These are phyloP conservation scores for Suillus decipiens DNA, from an alignment of 768 basidiomycete species.

Conservation along the genomic window DNA sequence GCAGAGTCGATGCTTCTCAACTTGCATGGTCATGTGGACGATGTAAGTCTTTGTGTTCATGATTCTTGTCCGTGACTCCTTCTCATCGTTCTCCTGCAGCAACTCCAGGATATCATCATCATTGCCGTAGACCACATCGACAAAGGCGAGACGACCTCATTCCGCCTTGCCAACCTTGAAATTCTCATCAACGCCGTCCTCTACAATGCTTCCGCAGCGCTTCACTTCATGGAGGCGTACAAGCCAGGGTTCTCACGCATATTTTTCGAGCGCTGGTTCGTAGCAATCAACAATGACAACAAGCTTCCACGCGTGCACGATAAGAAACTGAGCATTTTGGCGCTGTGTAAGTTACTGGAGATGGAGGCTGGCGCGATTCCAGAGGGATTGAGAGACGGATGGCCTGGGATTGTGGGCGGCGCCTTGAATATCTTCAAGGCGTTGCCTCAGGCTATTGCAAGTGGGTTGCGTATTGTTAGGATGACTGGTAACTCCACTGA, in stretches of 20 bases:
- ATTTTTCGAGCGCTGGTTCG: constrained; percentile 91
- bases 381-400: constrained; percentile 61
- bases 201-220: constrained; percentile 79
- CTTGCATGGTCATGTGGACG: constrained; percentile 74
- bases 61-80: constrained; percentile 1
- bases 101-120: constrained; percentile 63
- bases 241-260: constrained; percentile 59
- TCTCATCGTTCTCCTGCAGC: constrained; percentile 35
- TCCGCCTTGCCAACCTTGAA: constrained; percentile 78
- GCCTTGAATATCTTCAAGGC: constrained; percentile 75
- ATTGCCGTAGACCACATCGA: constrained; percentile 63
- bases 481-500: background rate
- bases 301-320: constrained; percentile 85
- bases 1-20: constrained; percentile 83
- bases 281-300: constrained; percentile 56
- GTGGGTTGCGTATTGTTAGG: constrained; percentile 40
- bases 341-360: constrained; percentile 77
- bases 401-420: constrained; percentile 74
- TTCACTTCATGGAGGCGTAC: constrained; percentile 70
- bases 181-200: constrained; percentile 81
- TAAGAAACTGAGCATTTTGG: constrained; percentile 79
- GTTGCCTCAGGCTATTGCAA: constrained; percentile 73
- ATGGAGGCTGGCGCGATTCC: constrained; percentile 60
- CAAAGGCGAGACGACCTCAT: constrained; percentile 58
- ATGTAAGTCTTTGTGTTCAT: constrained; percentile 47